Evolutionary conservation across 1,139 yeast species (phyloP).

Genomic region (Lodderomyces metapsilosis): DNA sequence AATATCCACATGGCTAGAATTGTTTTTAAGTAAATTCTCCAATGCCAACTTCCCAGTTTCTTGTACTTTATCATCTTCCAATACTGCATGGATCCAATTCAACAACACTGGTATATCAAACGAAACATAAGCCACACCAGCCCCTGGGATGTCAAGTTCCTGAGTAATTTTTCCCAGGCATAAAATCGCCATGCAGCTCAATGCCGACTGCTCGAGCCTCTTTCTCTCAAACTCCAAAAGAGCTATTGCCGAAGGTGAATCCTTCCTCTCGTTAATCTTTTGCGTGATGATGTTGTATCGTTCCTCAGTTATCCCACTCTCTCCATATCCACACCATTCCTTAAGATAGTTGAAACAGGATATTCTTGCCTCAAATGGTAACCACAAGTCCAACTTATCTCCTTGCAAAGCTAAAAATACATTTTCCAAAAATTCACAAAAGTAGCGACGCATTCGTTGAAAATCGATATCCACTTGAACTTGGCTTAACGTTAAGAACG

Average conservation of each 20-base stretch:
- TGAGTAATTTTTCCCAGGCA: constrained; percentile 66
- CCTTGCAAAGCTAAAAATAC: constrained; percentile 55
- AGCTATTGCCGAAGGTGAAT: constrained; percentile 59
- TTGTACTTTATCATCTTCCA: constrained; percentile 58
- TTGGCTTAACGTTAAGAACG: constrained; percentile 55
- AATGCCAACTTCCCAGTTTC: constrained; percentile 73
- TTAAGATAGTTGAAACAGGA: constrained; percentile 79
- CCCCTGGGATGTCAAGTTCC: constrained; percentile 42
- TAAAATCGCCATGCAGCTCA: constrained; percentile 81
- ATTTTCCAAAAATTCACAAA: constrained; percentile 73
- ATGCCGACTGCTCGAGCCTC: constrained; percentile 66
- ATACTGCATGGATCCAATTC: constrained; percentile 75
- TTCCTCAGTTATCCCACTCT: constrained; percentile 57
- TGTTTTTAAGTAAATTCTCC: constrained; percentile 59
- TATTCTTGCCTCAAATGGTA: constrained; percentile 83
- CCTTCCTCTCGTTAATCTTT: constrained; percentile 43
- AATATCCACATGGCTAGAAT: constrained; percentile 56
- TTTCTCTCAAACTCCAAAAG: constrained; percentile 80
- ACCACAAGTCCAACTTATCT: constrained; percentile 49
- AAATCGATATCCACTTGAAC: constrained; percentile 70
- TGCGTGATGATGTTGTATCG: constrained; percentile 65
- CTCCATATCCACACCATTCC: constrained; percentile 95
- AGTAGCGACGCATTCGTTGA: constrained; percentile 76
- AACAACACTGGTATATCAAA: constrained; percentile 70
- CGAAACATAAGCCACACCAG: constrained; percentile 47